A percentile compares a stretch with the other conserved stretches of the same genome.
These are phyloP conservation scores for Brassica carinata DNA, from an alignment of 345 rosid genomes.

Conservation along the genomic window DNA sequence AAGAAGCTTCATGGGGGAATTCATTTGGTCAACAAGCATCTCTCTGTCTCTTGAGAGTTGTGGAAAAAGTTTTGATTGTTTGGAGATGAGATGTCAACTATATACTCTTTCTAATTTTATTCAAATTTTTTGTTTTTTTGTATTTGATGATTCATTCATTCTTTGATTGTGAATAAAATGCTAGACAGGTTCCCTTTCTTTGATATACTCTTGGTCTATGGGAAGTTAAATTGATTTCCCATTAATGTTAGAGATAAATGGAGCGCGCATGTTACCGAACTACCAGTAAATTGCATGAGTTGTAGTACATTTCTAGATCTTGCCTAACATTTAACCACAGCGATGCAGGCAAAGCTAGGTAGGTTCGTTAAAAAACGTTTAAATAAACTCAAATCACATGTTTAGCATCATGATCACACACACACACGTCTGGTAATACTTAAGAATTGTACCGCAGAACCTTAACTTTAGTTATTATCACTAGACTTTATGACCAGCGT, in stretches of 20 bases:
- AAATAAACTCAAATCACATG: background rate
- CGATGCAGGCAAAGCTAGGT: background rate
- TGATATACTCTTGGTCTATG: background rate
- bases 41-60: constrained; percentile 24
- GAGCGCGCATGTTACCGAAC: too few relatives aligned
- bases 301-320: background rate
- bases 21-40: constrained; percentile 3
- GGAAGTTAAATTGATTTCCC: background rate
- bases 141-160: constrained; percentile 25
- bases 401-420: background rate
- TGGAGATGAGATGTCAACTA: constrained; percentile 26
- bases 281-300: background rate
- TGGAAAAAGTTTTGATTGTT: constrained; percentile 28
- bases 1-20: constrained; percentile 21
- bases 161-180: constrained; percentile 31
- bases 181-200: background rate
- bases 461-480: background rate
- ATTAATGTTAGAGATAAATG: too few relatives aligned
- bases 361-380: background rate
- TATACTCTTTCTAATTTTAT: constrained; percentile 24
- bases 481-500: background rate
- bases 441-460: background rate
- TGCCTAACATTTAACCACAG: background rate
- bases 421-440: background rate
- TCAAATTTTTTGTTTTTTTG: constrained; percentile 10